Evolutionary conservation across 331 rosid species (phyloP).

Genomic region (Rosa hybrid): DNA sequence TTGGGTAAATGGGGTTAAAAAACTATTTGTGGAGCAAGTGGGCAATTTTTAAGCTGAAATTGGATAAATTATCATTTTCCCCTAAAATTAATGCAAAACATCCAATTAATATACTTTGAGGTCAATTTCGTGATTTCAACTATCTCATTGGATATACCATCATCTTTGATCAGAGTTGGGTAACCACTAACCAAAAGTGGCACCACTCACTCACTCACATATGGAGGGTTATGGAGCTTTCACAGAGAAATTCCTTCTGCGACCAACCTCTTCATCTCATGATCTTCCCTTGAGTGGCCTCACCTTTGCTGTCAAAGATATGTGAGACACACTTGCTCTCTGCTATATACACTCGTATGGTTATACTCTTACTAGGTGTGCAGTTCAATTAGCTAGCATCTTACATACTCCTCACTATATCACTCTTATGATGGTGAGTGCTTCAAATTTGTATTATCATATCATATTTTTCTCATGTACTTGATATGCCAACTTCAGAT

Average conservation of each 20-base stretch:
- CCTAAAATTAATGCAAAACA: no score
- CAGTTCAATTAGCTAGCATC: neutral
- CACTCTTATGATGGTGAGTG: conserved; percentile 8
- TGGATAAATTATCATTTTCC: no score
- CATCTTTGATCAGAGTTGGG: no score
- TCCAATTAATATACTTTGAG: no score
- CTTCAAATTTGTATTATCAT: neutral
- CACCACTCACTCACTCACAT: no score
- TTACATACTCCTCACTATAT: neutral
- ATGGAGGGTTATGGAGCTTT: no score
- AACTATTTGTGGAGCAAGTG: no score
- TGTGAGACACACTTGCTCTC: conserved; percentile 39
- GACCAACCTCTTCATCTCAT: conserved; percentile 44
- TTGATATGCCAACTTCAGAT: neutral
- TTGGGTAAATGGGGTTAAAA: no score
- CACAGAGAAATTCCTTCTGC: conserved; percentile 51
- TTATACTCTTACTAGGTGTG: neutral
- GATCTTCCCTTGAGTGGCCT: conserved; percentile 67
- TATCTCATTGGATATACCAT: no score
- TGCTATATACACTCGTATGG: neutral
- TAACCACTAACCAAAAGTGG: no score
- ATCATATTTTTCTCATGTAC: neutral
- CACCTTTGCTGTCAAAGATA: conserved; percentile 88
- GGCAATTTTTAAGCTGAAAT: no score
- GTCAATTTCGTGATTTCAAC: no score